Conservation (phyloP, 768 basidiomycete species). For the Gyrodon lividus region DNA sequence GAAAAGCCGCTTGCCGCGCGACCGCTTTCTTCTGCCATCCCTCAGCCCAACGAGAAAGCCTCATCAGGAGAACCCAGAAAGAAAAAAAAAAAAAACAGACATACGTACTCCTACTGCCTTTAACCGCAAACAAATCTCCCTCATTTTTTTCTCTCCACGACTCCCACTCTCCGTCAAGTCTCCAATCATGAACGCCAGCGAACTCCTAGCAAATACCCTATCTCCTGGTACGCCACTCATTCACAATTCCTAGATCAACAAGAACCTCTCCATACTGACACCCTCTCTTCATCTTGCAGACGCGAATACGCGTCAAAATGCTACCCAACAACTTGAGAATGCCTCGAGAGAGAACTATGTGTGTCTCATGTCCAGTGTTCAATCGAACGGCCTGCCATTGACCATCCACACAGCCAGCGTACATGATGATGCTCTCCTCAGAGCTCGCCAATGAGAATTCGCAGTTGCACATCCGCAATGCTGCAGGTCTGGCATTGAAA, state of each 20-base stretch:
- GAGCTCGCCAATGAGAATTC: slow-evolving; percentile 79
- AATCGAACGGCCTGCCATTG: not conserved
- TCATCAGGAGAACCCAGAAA: slow-evolving; percentile 2
- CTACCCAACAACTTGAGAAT: slow-evolving; percentile 84
- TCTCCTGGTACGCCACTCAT: slow-evolving; percentile 68
- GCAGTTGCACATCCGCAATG: slow-evolving; percentile 77
- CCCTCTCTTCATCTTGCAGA: slow-evolving; percentile 48
- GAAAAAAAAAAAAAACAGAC: slow-evolving; percentile 15
- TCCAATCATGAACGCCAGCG: slow-evolving; percentile 81
- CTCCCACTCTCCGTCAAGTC: slow-evolving; percentile 18
- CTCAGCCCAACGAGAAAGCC: slow-evolving; percentile 23
- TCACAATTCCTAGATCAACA: slow-evolving; percentile 31
- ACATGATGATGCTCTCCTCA: slow-evolving; percentile 86
- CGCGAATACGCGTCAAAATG: slow-evolving; percentile 86
- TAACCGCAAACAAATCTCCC: slow-evolving; percentile 11
- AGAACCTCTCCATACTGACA: slow-evolving; percentile 29
- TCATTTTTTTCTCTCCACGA: slow-evolving; percentile 20
- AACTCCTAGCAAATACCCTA: slow-evolving; percentile 90
- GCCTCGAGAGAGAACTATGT: slow-evolving; percentile 90
- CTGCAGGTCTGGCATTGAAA: slow-evolving; percentile 96
- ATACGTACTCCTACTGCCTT: slow-evolving; percentile 10
- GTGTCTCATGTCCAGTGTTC: slow-evolving; percentile 33
- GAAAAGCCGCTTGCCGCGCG: slow-evolving; percentile 37
- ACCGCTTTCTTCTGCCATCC: slow-evolving; percentile 18
- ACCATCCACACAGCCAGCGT: slow-evolving; percentile 65